These are phyloP conservation scores for Lachnellula subtilissima DNA, from an alignment of 2,329 filamentous ascomycete genomes.

Conservation along the genomic window DNA sequence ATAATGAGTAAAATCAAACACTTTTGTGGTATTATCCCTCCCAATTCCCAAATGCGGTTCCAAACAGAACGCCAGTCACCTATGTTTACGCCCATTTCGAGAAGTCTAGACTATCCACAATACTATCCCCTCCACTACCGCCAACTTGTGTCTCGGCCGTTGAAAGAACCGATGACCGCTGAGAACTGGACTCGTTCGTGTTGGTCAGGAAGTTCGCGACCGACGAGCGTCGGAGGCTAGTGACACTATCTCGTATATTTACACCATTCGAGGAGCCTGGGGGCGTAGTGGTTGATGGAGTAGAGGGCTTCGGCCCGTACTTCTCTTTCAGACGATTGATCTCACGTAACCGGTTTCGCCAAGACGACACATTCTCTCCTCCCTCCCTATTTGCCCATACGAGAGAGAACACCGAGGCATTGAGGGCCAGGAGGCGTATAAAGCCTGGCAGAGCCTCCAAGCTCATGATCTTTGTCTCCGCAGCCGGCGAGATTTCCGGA, in stretches of 20 bases:
- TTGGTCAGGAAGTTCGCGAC: conserved; percentile 61
- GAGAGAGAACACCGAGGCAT: conserved; percentile 86
- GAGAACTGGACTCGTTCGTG: conserved; percentile 51
- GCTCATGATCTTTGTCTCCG: conserved; percentile 83
- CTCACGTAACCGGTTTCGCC: conserved; percentile 80
- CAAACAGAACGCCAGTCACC: not conserved
- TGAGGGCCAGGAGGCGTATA: conserved; percentile 82
- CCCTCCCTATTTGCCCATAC: conserved; percentile 80
- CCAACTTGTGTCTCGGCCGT: conserved; percentile 50
- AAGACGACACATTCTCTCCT: conserved; percentile 81
- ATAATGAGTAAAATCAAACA: conserved; percentile 1
- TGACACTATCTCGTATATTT: conserved; percentile 57
- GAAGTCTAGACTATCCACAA: conserved; percentile 32
- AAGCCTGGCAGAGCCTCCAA: conserved; percentile 77
- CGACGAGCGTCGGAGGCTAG: conserved; percentile 56
- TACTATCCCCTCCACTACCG: conserved; percentile 23
- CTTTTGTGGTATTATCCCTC: conserved; percentile 3
- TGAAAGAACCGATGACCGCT: conserved; percentile 55
- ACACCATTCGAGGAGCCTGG: conserved; percentile 30
- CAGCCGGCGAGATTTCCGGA: conserved; percentile 84
- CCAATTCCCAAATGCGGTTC: not conserved
- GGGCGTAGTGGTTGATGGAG: conserved; percentile 29
- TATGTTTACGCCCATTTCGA: conserved; percentile 31
- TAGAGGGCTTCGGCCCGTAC: conserved; percentile 43
- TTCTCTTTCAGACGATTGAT: conserved; percentile 77